These are phyloP conservation scores for Pseudocercospora pini-densiflorae DNA, from an alignment of 2,329 filamentous ascomycete genomes.

Conservation along the genomic window DNA sequence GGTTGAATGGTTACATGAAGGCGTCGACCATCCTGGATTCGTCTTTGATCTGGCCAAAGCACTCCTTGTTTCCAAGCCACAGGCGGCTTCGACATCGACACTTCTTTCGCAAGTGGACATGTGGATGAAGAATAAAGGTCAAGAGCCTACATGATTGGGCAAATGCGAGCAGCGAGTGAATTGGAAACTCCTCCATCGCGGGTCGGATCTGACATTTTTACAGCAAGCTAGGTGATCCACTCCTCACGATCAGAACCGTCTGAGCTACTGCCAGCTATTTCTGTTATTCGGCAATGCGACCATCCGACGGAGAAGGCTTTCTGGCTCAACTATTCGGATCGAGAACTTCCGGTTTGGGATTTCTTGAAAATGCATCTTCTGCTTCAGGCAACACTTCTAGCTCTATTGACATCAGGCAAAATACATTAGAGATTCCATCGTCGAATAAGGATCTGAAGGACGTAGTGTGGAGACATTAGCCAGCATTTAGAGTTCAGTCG, in stretches of 20 bases:
- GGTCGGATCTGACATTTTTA: neutral
- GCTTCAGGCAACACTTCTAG: neutral
- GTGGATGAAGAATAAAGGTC: neutral
- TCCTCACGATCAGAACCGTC: neutral
- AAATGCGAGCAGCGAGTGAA: neutral
- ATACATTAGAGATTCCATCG: neutral
- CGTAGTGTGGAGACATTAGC: neutral
- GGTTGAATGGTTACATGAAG: constrained; percentile 20
- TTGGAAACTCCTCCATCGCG: neutral
- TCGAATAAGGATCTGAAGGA: neutral
- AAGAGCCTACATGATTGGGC: neutral
- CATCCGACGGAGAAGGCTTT: neutral
- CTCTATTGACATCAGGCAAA: neutral
- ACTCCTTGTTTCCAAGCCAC: neutral
- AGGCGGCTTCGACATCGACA: neutral
- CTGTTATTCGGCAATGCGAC: constrained; percentile 1
- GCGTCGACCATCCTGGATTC: neutral
- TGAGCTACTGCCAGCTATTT: neutral
- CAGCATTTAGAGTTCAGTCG: neutral
- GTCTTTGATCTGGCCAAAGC: neutral
- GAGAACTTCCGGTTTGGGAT: neutral
- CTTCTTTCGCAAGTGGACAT: neutral
- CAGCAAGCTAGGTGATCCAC: neutral
- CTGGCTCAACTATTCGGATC: neutral
- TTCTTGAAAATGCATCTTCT: neutral